phyloP scores from a whole-genome alignment of 2,329 filamentous ascomycete species.

The Aschersonia sp. region DNA sequence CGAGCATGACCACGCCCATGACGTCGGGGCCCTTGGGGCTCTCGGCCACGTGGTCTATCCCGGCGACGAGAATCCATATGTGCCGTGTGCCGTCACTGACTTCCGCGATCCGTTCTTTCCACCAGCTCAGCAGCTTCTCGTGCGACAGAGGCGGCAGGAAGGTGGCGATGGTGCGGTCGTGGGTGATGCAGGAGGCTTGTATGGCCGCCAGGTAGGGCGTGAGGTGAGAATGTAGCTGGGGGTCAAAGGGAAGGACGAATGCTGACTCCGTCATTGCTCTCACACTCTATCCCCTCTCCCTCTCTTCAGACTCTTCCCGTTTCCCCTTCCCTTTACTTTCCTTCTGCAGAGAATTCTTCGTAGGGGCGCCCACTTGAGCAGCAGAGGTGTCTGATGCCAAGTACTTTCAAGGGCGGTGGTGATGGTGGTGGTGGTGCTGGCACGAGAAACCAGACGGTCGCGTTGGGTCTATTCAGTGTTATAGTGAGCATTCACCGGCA shows the following conservation, averaged over 20 bases:
- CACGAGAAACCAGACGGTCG: too few relatives aligned
- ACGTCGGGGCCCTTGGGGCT: slow-evolving; percentile 28
- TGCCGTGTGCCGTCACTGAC: slow-evolving; percentile 27
- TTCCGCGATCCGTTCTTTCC: slow-evolving; percentile 37
- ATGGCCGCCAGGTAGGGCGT: slow-evolving; percentile 42
- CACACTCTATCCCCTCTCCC: too few relatives aligned
- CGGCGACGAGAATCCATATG: slow-evolving; percentile 37
- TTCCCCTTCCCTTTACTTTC: too few relatives aligned
- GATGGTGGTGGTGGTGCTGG: too few relatives aligned
- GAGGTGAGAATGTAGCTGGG: slow-evolving; percentile 32
- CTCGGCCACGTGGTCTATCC: slow-evolving; percentile 12
- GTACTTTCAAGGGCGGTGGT: too few relatives aligned
- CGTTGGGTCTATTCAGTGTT: too few relatives aligned
- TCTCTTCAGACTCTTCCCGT: too few relatives aligned
- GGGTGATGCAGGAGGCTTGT: slow-evolving; percentile 43
- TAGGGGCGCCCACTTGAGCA: too few relatives aligned
- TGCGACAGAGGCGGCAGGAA: slow-evolving; percentile 45
- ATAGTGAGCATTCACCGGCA: too few relatives aligned
- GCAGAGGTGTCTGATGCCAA: too few relatives aligned
- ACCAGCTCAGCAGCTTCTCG: slow-evolving; percentile 40
- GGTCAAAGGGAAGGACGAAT: slow-evolving; percentile 25
- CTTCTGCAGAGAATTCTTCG: too few relatives aligned
- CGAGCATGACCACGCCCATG: slow-evolving; percentile 41
- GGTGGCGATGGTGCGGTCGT: slow-evolving; percentile 39
- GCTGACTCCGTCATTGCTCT: not conserved